A percentile compares a stretch with the other conserved stretches of the same genome.
Conservation (phyloP, 169 alveolate genomes). For the Plasmodium gallinaceum region DNA sequence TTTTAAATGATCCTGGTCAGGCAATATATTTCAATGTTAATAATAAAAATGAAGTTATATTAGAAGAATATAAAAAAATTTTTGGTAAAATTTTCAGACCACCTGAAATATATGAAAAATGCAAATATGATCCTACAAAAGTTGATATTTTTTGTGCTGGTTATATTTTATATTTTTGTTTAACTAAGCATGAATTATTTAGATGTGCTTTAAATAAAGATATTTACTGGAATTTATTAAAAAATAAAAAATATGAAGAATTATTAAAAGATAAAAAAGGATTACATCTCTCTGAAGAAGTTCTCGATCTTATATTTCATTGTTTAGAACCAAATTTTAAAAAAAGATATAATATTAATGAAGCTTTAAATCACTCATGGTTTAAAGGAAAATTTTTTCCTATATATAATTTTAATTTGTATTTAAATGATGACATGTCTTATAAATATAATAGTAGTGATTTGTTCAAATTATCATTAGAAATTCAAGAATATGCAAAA, state of each 20-base stretch:
- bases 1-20: constrained; percentile 87
- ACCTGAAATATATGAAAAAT: constrained; percentile 83
- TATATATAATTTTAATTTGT: constrained; percentile 25
- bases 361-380: constrained; percentile 78
- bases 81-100: constrained; percentile 88
- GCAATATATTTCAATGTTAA: constrained; percentile 76
- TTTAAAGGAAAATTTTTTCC: constrained; percentile 39
- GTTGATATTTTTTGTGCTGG: constrained; percentile 87
- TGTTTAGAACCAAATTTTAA: constrained; percentile 75
- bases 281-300: constrained; percentile 62
- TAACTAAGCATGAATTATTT: constrained; percentile 85
- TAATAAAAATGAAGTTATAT: constrained; percentile 34
- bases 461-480: constrained; percentile 22
- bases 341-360: constrained; percentile 49
- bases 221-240: constrained; percentile 71
- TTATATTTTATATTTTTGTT: constrained; percentile 83
- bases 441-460: not conserved
- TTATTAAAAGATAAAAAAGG: constrained; percentile 76
- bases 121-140: constrained; percentile 83
- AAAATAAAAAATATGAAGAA: constrained; percentile 39
- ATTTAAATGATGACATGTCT: not conserved
- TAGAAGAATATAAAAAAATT: constrained; percentile 66
- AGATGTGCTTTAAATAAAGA: constrained; percentile 75
- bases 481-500: constrained; percentile 46
- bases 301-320: constrained; percentile 73